Evolutionary conservation across 371 early-diverging fungal species (phyloP), one percentile per base, ranked within the genome.

Genomic region (Lichtheimia ornata): DNA sequence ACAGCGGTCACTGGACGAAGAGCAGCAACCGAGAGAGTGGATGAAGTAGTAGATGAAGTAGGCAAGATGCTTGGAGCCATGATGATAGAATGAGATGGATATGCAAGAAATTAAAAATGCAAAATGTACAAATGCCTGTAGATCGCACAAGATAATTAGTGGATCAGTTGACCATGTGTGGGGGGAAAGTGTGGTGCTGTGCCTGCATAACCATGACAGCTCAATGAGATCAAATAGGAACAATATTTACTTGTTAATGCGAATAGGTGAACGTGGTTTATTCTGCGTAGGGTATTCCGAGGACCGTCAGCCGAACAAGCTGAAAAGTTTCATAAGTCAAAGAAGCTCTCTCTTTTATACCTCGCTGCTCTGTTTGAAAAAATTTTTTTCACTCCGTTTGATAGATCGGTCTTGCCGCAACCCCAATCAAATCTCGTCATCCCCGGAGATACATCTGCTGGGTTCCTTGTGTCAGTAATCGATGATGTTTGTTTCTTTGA

Each of bases 1-100:
- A 73, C 66, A 45, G 83, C 84, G 28, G 83, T 71, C 61, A 82
- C 83, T 30, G 87, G 86, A 50, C 82, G 79, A 58, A 70, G 65
- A n/a, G 81, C 77, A 58, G 61, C 71, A 22, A 59, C 40, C 49
- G 76, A 73, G 35, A 35, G 35, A 40, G 78, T 68, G 44, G 76
- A 70, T 50, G 76, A 67, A 53, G 76, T 59, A 54, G 70, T 65
- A 66, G 74, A 67, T 61, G 73, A 58, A 45, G 63, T 59, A 28
- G 74, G 64, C 60, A 76, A 69, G 27, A 72, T 68, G 51, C 72
- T 72, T 49, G 74, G 72, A 41, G 72, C 50, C 77, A 77, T 77
- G 55, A 28, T 65, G 40, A 52, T 64, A 50, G 18, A 12, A 51
- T 53, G 42, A 54, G 24, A 60, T 60, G 53, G 44, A 55, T 42